Evolutionary conservation across 768 basidiomycete genomes (phyloP).

Genomic region (Lactarius quietus): DNA sequence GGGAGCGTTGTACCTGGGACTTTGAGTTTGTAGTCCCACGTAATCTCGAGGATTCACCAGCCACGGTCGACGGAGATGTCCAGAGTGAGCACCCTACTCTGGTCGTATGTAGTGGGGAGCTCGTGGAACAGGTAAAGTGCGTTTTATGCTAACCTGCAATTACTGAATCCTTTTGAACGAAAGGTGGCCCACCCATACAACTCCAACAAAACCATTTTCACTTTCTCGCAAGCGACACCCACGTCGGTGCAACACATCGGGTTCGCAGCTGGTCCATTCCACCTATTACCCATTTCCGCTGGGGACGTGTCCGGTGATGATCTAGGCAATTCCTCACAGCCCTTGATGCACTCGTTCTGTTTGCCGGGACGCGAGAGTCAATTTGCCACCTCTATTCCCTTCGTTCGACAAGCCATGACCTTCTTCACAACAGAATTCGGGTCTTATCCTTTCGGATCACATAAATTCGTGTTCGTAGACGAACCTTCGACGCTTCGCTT

Average conservation of each 20-base stretch:
- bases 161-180: conserved; percentile 19
- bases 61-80: conserved; percentile 43
- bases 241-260: conserved; percentile 97
- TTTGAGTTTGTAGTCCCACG: conserved; percentile 93
- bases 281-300: conserved; percentile 63
- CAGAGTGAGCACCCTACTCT: conserved; percentile 70
- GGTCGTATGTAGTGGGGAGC: conserved; percentile 91
- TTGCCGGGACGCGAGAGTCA: conserved; percentile 81
- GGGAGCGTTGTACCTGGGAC: conserved; percentile 99
- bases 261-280: conserved; percentile 94
- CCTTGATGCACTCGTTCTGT: conserved; percentile 87
- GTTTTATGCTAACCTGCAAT: conserved; percentile 4
- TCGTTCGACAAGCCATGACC: conserved; percentile 85
- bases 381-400: conserved; percentile 64
- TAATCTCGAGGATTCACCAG: conserved; percentile 63
- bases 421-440: conserved; percentile 91
- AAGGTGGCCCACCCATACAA: conserved; percentile 93
- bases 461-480: conserved; percentile 93
- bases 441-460: conserved; percentile 93
- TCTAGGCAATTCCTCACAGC: conserved; percentile 56
- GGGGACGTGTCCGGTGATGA: conserved; percentile 62
- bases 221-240: conserved; percentile 80
- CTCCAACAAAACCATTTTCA: conserved; percentile 90
- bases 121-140: conserved; percentile 77
- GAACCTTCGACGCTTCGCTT: conserved; percentile 79